phyloP scores from a whole-genome alignment of 805 yeast species.

The Yueomyces sinensis region DNA sequence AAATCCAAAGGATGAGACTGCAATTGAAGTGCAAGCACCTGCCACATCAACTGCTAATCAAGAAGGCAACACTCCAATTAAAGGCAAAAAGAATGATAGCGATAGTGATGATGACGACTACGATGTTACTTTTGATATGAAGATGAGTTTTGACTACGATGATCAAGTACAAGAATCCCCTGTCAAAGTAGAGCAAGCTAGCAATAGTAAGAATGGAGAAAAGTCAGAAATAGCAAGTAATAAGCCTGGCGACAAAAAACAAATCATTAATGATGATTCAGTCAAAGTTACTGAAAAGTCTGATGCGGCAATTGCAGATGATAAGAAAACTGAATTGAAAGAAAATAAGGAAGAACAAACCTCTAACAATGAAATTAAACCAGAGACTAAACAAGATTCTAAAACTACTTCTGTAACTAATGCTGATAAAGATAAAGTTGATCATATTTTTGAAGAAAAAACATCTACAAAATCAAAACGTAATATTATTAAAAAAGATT shows the following conservation, averaged over 20 bases:
- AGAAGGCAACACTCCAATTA: not conserved
- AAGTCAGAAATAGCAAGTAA: not conserved
- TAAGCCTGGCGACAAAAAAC: not conserved
- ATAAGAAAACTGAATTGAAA: not conserved
- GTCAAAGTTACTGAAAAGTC: not conserved
- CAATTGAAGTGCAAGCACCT: not conserved
- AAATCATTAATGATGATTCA: not conserved
- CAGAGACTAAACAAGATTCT: not conserved
- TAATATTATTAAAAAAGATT: conserved; percentile 21
- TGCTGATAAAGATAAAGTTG: conserved; percentile 3
- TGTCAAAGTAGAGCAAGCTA: conserved; percentile 1
- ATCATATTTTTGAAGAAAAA: conserved; percentile 22
- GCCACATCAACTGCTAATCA: not conserved
- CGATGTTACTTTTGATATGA: conserved; percentile 18
- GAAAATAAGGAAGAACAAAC: not conserved
- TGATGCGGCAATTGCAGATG: not conserved
- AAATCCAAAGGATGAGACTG: not conserved
- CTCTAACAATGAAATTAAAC: not conserved
- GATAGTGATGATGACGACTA: conserved; percentile 24
- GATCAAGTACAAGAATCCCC: conserved; percentile 16
- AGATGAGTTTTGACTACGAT: conserved; percentile 23
- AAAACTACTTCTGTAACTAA: not conserved
- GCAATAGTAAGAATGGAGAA: not conserved
- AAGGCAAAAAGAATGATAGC: conserved; percentile 6
- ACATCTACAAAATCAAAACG: conserved; percentile 18